Base-by-base conservation (phyloP, 495 filamentous ascomycete genomes). In the Haplographium delicatum region DNA sequence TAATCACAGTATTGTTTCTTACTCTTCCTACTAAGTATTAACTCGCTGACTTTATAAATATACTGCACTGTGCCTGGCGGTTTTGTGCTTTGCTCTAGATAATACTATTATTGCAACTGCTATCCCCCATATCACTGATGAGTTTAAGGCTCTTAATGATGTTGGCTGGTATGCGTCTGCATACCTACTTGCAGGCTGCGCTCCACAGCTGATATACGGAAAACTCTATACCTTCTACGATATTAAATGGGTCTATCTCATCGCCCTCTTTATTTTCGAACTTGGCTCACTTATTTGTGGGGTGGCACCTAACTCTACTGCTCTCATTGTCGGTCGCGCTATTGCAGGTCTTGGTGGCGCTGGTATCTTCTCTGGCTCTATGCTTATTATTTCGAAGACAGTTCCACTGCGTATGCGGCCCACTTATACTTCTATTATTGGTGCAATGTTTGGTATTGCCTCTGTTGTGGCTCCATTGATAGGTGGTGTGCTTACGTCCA, bases 321-420 rank as follows among this genome's bases (percentile, higher is more conserved):
- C 79, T 4, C 72, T 96, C 24, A 95, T 95, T 54, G 65, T 90
- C 49, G 90, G 91, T 13, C 82, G 91, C 30, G 89, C 90, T 11
- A 72, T 95, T 31, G 85, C 90, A n/a, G 90, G 90, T 20, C 54
- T 94, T 11, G 90, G 91, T 18, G 75, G 79, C 4, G 87, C 90
- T 0, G 90, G 87, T 39, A 75, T 95, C 47, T 91, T 89, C 62
- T 83, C 82, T 4, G 90, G 90, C 3, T 82, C 82, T 2, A 75
- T 95, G 41, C 74, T 91, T 53, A 91, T 95, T 59, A 75, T 95
- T 19, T 74, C 81, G 25, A 76, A 87, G 57, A 81, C 81, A 26
- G 84, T 93, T 1, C 88, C 90, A 0, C 86, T 86, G 37, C 52
- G 67, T 15, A 73, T 71, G 49, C 59, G 68, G 44, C 75, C 76